Percentiles rank a stretch among this genome's conserved stretches.
Conservation (phyloP, 805 yeast genomes). For the Scheffersomyces coipomensis region DNA sequence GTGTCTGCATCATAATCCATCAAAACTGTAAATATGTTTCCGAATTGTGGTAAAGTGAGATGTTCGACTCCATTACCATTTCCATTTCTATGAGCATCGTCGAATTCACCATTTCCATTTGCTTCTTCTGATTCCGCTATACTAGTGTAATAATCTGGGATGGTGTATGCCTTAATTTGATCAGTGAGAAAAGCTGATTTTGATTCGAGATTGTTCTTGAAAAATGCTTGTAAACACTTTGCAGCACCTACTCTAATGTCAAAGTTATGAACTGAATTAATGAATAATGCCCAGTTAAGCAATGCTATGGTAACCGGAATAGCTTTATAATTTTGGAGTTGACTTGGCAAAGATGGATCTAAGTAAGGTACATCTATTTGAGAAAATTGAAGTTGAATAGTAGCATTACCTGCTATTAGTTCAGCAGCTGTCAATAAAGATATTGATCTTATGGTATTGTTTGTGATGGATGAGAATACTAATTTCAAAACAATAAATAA, state of each 20-base stretch:
- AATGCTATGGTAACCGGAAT: constrained; percentile 75
- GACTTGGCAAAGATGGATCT: constrained; percentile 65
- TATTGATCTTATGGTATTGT: constrained; percentile 61
- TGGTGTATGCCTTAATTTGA: constrained; percentile 50
- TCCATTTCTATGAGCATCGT: constrained; percentile 1
- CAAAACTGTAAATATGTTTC: constrained; percentile 67
- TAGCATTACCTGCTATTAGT: constrained; percentile 63
- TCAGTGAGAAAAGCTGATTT: constrained; percentile 62
- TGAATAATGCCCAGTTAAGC: constrained; percentile 76
- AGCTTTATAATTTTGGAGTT: constrained; percentile 28
- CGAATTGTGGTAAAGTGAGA: constrained; percentile 31
- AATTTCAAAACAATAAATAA: constrained; percentile 65
- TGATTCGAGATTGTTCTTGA: constrained; percentile 60
- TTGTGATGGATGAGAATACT: constrained; percentile 65
- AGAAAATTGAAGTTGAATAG: constrained; percentile 68
- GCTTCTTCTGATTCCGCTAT: constrained; percentile 9
- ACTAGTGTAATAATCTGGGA: constrained; percentile 21
- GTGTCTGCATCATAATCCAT: constrained; percentile 67
- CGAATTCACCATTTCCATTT: constrained; percentile 3
- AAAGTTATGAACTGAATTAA: constrained; percentile 82
- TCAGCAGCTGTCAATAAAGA: constrained; percentile 79
- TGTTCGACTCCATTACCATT: constrained; percentile 9
- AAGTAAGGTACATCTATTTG: constrained; percentile 89
- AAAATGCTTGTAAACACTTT: constrained; percentile 63
- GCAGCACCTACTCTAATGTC: constrained; percentile 77